Evolutionary conservation across 73 alveolate genomes (phyloP), one percentile per base, ranked within the genome.

Genomic region (Paramecium pentaurelia): DNA sequence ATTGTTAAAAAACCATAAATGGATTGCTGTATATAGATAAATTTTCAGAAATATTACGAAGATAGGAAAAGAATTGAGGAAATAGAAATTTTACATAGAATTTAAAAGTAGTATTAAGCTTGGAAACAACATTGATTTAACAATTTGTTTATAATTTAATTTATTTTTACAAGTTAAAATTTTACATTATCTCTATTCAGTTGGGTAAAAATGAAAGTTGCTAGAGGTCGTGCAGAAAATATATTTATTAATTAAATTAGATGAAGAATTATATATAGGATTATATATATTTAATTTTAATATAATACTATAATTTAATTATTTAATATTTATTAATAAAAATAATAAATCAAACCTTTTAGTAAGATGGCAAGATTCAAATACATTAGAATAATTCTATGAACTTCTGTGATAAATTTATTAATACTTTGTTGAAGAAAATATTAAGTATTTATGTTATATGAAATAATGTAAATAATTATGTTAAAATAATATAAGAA

Each of bases 1-100:
- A 77, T 77, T 7, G 71, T 77, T 20, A 77, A 77, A 40, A 42
- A 38, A 18, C 54, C 47, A 9, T 71, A 71, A 71, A 1, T 20
- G 5, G 89, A 77, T 22, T 37, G 89, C 32, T 44, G 71, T 3
- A 37, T 22, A 8, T 38, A 38, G n/a, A 77, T 77, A 7, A 77
- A 77, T 77, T 77, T 77, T 77, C 20, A 40, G 20, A 77, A 38
- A 77, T 77, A 77, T 11, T 77, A 77, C 42, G 89, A 77, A 77
- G 89, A 77, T 40, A 34, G 89, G 4, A 77, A 77, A 77, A 22
- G 89, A 18, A 44, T 38, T 1, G 89, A 77, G 16, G 89, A 42
- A 44, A 77, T 77, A 16, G 89, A 77, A 44, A 37, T 77, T 4
- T 40, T 77, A 77, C 73, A 77, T 77, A 77, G 89, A 42, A 77